Base-by-base conservation (phyloP, 805 yeast species). In the Monosporozyma yasuniensis region DNA sequence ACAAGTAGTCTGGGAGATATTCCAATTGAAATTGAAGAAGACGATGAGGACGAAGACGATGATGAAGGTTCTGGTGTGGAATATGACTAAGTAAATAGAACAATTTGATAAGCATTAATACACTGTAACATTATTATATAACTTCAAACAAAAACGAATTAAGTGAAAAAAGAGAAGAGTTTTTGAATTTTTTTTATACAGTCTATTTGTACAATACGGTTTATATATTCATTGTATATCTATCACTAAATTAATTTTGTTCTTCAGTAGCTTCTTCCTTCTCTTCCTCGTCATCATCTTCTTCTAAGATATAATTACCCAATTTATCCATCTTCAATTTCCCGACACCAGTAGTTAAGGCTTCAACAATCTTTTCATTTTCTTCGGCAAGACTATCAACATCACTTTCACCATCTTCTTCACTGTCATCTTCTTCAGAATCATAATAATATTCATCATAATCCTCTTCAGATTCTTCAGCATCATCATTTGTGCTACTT, bases 281-380 rank as follows among this genome's bases (percentile, higher is more conserved):
- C 22, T 47, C 16, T 46, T 51, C 43, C 51, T 53, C 45, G 54
- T 54, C 12, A 57, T 56, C 32, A 6, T 41, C 44, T 25, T 66
- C 70, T 37, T 84, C 87, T 37, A 87, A 63, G 32, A 85, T 81
- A 63, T 87, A 87, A 66, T 87, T 87, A 39, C 96, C 96, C 43
- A 87, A 64, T 58, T 81, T 84, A 63, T 87, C 96, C 83, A 84
- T 81, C 63, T 84, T 84, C 55, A 87, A 66, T n/a, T 79, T 74
- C 44, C 76, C 72, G 2, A 75, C 77, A 19, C 91, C 93, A 5
- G 68, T 63, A 11, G 81, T 78, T 46, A 86, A 67, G 2, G 91
- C 93, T 54, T 80, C 80, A 23, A 86, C 78, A 60, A 86, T 87
- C 60, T 78, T 76, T 42, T 76, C 82, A 37, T 78, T 81, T 43